Evolutionary conservation across 164 flowering plant genomes (phyloP).

Genomic region (Vitis amurensis): DNA sequence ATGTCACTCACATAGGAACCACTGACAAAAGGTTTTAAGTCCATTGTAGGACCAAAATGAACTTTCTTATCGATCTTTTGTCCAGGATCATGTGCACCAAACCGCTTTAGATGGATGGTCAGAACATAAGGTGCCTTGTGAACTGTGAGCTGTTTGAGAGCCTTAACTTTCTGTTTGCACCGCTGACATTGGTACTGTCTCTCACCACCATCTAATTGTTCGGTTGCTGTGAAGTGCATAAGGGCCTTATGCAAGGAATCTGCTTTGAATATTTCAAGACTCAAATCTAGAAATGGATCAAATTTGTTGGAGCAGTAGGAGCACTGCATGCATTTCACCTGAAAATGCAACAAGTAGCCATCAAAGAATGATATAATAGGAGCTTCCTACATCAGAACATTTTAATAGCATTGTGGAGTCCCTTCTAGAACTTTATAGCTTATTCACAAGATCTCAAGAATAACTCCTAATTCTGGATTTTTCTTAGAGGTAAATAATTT

Average conservation of each 20-base stretch:
- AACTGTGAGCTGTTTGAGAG: conserved; percentile 85
- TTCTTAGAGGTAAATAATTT: neutral
- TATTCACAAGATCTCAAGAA: neutral
- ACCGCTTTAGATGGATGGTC: conserved; percentile 87
- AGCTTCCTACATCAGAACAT: too few species aligned
- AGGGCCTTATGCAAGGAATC: conserved; percentile 83
- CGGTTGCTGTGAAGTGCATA: conserved; percentile 67
- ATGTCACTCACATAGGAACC: conserved; percentile 71
- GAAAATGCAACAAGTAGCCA: conserved; percentile 15
- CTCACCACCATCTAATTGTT: conserved; percentile 88
- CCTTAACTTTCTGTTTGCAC: conserved; percentile 93
- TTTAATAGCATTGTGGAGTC: too few species aligned
- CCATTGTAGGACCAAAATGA: conserved; percentile 60
- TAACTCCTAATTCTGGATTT: neutral
- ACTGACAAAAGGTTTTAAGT: conserved; percentile 81
- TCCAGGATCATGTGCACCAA: conserved; percentile 63
- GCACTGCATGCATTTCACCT: conserved; percentile 96
- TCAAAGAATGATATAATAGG: neutral
- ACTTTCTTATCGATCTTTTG: conserved; percentile 81
- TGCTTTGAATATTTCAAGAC: conserved; percentile 83
- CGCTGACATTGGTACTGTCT: conserved; percentile 81
- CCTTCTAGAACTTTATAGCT: neutral
- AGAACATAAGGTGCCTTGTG: conserved; percentile 92
- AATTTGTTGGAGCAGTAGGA: conserved; percentile 72
- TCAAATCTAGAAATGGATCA: conserved; percentile 95